Percentiles rank a stretch among this genome's conserved stretches.
These are phyloP conservation scores for Pseudomassariella vexata DNA, from an alignment of 2,329 filamentous ascomycete genomes.

Conservation along the genomic window DNA sequence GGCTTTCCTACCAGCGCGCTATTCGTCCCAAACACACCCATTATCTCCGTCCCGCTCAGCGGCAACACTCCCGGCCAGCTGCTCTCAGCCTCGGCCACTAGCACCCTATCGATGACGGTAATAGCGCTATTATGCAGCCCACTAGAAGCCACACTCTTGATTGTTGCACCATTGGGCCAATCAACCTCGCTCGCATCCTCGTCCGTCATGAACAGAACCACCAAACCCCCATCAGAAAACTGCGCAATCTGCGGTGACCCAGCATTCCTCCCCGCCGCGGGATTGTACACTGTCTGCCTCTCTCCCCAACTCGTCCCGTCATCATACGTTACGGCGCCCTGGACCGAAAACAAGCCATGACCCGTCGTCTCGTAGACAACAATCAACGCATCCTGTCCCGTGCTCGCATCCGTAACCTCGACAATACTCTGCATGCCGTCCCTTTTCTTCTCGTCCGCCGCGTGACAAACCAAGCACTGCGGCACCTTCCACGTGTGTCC, in stretches of 20 bases:
- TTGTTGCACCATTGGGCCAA: slow-evolving; percentile 33
- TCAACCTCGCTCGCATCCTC: slow-evolving; percentile 28
- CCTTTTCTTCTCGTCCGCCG: slow-evolving; percentile 26
- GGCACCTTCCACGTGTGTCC: slow-evolving; percentile 36
- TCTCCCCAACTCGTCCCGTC: slow-evolving; percentile 32
- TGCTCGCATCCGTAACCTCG: slow-evolving; percentile 16
- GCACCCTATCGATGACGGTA: slow-evolving; percentile 24
- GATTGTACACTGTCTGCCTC: slow-evolving; percentile 34
- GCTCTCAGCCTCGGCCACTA: slow-evolving; percentile 24
- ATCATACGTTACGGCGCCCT: slow-evolving; percentile 38
- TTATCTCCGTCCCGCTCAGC: slow-evolving; percentile 18
- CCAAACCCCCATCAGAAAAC: slow-evolving; percentile 31
- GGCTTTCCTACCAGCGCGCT: too few relatives aligned
- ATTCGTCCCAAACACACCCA: slow-evolving; percentile 25
- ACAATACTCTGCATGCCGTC: slow-evolving; percentile 41
- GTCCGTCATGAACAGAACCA: slow-evolving; percentile 40
- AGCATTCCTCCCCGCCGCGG: slow-evolving; percentile 30
- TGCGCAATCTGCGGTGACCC: slow-evolving; percentile 38
- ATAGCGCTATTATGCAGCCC: slow-evolving; percentile 26
- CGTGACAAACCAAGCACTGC: slow-evolving; percentile 30
- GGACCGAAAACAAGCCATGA: slow-evolving; percentile 32
- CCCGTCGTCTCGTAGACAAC: slow-evolving; percentile 42
- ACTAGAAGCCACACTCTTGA: slow-evolving; percentile 33
- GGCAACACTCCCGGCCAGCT: slow-evolving; percentile 33
- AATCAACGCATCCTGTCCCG: slow-evolving; percentile 28